These are phyloP conservation scores for Fraxinus baroniana DNA, from an alignment of 305 asterid genomes.

Conservation along the genomic window DNA sequence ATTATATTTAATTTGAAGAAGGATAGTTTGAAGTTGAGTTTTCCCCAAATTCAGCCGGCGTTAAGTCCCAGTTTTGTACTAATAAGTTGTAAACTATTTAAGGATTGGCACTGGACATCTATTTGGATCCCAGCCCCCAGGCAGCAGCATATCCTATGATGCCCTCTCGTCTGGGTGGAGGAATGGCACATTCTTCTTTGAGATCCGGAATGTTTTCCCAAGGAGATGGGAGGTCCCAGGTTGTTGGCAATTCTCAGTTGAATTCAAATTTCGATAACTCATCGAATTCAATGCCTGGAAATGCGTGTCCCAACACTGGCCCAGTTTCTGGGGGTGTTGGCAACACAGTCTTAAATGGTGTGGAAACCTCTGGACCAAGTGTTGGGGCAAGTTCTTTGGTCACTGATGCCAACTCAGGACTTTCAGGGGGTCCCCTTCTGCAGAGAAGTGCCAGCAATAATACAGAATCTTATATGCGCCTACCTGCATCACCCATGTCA, in stretches of 20 bases:
- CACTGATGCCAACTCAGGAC: slow-evolving; percentile 92
- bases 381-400: slow-evolving; percentile 94
- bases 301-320: slow-evolving; percentile 45
- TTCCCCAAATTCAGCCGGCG: neutral
- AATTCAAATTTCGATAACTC: slow-evolving; percentile 57
- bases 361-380: slow-evolving; percentile 77
- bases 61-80: neutral
- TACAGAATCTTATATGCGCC: slow-evolving; percentile 77
- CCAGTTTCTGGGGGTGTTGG: slow-evolving; percentile 61
- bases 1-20: neutral
- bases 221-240: slow-evolving; percentile 44
- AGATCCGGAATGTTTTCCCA: slow-evolving; percentile 82
- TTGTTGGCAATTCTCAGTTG: slow-evolving; percentile 51
- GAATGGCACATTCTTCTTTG: slow-evolving; percentile 73
- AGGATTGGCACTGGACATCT: slow-evolving; percentile 32
- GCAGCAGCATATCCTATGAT: slow-evolving; percentile 54
- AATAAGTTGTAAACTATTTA: neutral
- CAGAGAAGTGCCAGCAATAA: slow-evolving; percentile 91
- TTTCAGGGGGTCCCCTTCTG: slow-evolving; percentile 77
- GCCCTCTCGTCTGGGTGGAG: slow-evolving; percentile 74
- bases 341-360: slow-evolving; percentile 61
- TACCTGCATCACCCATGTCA: slow-evolving; percentile 94
- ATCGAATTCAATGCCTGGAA: slow-evolving; percentile 51
- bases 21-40: neutral
- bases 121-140: slow-evolving; percentile 37